Base-by-base conservation (phyloP, 352 stramenopile genomes). In the Pythium coloratum region DNA sequence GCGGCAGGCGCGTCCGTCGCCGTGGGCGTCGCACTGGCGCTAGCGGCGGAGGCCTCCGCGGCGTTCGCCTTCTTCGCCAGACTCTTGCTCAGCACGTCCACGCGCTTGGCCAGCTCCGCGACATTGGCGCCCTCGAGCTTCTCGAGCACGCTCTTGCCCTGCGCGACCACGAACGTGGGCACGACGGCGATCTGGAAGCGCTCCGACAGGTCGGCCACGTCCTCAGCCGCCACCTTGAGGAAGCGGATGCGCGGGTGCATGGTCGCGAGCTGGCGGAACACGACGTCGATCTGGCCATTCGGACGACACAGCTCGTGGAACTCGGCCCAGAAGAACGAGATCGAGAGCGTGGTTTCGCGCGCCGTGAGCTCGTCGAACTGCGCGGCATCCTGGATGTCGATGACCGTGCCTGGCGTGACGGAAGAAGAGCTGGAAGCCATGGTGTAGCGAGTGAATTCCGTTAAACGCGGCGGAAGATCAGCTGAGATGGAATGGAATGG, bases 91-190 rank as follows among this genome's bases (percentile, higher is more conserved):
- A 92, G 62, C 58, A 91, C 79, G 60, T 96, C 86, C 33, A 96
- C 86, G 54, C 81, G 85, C 70, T 94, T 93, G 59, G 88, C 88
- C 50, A 96, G 75, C 59, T 94, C 86, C 1, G 86, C 77, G 33
- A 96, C 88, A 60, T 94, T 94, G 26, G 87, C 86, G 66, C 84
- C 86, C 51, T 96, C 88, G 33, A 93, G 75, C 70, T 93, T 92
- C 67, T 95, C 86, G 50, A 96, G 76, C 66, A 92, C 81, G 50
- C 76, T 77, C 55, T 76, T 81, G 62, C 86, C 86, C 62, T 94
- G 83, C 24, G 73, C 64, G 34, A 99, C 84, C 38, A 99, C 74
- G 57, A 99, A 97, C 9, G 96, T 99, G 14, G 97, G 97, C 54
- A 99, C 95, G 6, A 97, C 85, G 0, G 87, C 86, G 54, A 99